phyloP scores from a whole-genome alignment of 83 land plant species.

The Picea engelmannii region DNA sequence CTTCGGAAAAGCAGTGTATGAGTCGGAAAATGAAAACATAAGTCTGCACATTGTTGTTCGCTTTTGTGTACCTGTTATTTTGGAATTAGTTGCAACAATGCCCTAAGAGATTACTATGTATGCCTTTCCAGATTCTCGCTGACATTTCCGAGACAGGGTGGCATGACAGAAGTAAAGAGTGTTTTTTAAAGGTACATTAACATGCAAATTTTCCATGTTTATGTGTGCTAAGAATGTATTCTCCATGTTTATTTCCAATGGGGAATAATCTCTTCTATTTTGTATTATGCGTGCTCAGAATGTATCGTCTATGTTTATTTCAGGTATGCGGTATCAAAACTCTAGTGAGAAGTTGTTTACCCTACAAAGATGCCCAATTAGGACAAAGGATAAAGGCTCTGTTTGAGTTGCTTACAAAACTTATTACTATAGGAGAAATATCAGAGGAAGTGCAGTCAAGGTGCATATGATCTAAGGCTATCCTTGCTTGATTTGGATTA shows the following conservation, averaged over 20 bases:
- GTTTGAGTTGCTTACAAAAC: slow-evolving; percentile 37
- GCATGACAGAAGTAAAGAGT: slow-evolving; percentile 55
- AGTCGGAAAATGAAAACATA: background rate
- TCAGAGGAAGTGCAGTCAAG: slow-evolving; percentile 64
- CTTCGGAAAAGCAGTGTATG: slow-evolving; percentile 21
- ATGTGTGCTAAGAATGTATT: background rate
- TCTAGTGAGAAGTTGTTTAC: slow-evolving; percentile 73
- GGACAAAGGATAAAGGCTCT: slow-evolving; percentile 59
- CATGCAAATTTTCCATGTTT: background rate
- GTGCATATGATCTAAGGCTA: slow-evolving; percentile 20
- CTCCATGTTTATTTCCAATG: background rate
- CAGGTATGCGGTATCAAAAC: slow-evolving; percentile 73
- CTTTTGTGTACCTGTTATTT: background rate
- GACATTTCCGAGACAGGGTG: slow-evolving; percentile 28
- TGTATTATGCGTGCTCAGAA: background rate
- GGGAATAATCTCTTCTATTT: background rate
- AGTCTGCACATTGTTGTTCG: background rate
- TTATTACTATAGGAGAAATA: slow-evolving; percentile 59
- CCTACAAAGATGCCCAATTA: slow-evolving; percentile 64
- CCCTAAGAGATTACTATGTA: background rate
- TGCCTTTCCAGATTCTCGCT: slow-evolving; percentile 29
- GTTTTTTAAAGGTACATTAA: slow-evolving; percentile 52
- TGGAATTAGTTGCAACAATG: background rate
- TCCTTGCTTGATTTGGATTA: background rate
- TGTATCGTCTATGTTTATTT: background rate